These are phyloP conservation scores for Glycine latifolia DNA, from an alignment of 306 rosid genomes.

Conservation along the genomic window DNA sequence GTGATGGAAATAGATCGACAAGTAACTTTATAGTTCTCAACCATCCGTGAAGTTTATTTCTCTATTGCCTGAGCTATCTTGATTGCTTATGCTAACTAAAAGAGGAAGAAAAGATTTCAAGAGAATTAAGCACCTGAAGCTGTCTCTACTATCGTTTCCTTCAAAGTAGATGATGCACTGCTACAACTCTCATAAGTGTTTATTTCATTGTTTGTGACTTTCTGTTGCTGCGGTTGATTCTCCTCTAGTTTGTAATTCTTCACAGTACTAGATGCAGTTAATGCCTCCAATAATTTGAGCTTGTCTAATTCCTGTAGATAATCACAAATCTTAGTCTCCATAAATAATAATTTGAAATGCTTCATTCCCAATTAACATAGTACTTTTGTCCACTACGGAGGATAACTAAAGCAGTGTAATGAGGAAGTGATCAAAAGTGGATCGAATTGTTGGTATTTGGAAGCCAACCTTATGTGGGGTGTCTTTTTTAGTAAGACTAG, in stretches of 20 bases:
- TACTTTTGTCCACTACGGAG: background rate
- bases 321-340: conserved; percentile 15
- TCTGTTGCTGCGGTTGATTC: conserved; percentile 22
- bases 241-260: conserved; percentile 37
- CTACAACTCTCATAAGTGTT: conserved; percentile 38
- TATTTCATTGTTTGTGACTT: conserved; percentile 37
- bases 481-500: conserved; percentile 27
- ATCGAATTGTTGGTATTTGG: background rate
- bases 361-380: background rate
- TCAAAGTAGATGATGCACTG: conserved; percentile 38
- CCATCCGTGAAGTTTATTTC: background rate
- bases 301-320: conserved; percentile 53
- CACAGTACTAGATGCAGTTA: background rate
- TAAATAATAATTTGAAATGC: conserved; percentile 26
- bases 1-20: background rate
- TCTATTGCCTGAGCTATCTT: background rate
- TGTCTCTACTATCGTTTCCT: conserved; percentile 21
- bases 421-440: background rate
- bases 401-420: no score
- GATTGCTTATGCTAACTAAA: background rate
- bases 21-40: background rate
- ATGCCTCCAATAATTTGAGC: conserved; percentile 42
- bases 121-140: conserved; percentile 42
- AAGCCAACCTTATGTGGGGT: conserved; percentile 51
- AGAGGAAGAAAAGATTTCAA: background rate